Evolutionary conservation across 495 filamentous ascomycete species (phyloP), one percentile per base, ranked within the genome.

Genomic region (Hypomontagnella submonticulosa): DNA sequence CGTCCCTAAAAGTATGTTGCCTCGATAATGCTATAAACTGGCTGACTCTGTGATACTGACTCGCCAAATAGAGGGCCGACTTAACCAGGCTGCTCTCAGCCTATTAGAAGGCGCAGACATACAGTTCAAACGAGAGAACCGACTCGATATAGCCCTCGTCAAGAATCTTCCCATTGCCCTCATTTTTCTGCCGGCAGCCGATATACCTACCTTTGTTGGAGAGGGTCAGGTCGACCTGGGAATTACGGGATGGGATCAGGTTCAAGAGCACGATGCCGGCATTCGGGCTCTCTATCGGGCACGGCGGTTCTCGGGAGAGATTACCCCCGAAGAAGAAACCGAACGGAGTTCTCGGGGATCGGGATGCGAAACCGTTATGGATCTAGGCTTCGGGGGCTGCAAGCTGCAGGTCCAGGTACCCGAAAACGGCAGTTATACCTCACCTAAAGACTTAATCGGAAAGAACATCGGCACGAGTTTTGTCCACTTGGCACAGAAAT

Each of bases 401-500:
- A 93, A 90, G 75, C 83, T 99, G 70, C 94, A 97, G 79, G 93
- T 98, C 15, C 96, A 99, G 80, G 93, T 94, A 4, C 95, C 94
- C 4, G 88, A 92, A 74, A 93, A 93, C 74, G 94, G 95, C 10
- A 74, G 78, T 16, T 86, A 93, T 69, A 77, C 74, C 16, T 81
- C 84, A 30, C 83, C 91, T 10, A 87, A 85, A 76, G 86, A 96
- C 69, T 79, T 99, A 61, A 84, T 98, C 57, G 95, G 96, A n/a
- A 92, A 89, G 76, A 96, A 94, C 71, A 89, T 99, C 41, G 92
- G 92, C 36, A 98, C 96, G 13, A 98, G 94, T 79, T 99, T 99
- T 75, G 91, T 90, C 27, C 86, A 89, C 52, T 82, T 99, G 49
- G 83, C 92, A 11, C 82, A 85, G 67, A 81, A 87, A 43, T 97